Conservation (phyloP, 1,284 basidiomycete species). For the Cryptococcus sp. region DNA sequence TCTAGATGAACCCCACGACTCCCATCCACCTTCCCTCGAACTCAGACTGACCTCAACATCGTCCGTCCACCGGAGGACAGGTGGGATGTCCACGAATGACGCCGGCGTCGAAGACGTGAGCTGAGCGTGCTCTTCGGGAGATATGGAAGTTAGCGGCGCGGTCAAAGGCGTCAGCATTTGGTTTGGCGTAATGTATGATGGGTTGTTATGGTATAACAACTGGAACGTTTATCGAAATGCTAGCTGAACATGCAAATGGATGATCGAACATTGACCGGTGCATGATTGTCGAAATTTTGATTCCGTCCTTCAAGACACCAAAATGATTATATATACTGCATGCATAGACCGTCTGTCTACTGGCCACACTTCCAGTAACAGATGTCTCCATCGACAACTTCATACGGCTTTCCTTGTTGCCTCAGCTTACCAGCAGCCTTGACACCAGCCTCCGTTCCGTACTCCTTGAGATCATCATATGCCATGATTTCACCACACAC, state of each 20-base stretch:
- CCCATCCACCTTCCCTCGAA: slow-evolving; percentile 50
- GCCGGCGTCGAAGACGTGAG: slow-evolving; percentile 73
- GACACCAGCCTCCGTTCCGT: slow-evolving; percentile 85
- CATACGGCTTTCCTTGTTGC: slow-evolving; percentile 91
- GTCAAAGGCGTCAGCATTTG: slow-evolving; percentile 11
- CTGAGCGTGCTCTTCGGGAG: slow-evolving; percentile 67
- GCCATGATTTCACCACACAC: slow-evolving; percentile 99
- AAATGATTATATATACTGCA: slow-evolving; percentile 5
- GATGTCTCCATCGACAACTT: slow-evolving; percentile 55
- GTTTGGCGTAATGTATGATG: not conserved
- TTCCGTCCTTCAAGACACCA: not conserved
- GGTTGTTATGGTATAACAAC: not conserved
- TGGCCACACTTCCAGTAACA: slow-evolving; percentile 51
- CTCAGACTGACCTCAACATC: slow-evolving; percentile 66
- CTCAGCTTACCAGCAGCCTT: slow-evolving; percentile 94
- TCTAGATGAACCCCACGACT: slow-evolving; percentile 51
- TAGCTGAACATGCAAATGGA: too few species aligned
- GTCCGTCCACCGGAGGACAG: slow-evolving; percentile 71
- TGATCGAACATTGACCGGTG: not conserved
- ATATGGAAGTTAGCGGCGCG: slow-evolving; percentile 53
- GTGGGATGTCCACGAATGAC: slow-evolving; percentile 77
- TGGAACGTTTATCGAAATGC: not conserved
- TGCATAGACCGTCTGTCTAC: slow-evolving; percentile 16
- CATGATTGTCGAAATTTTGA: not conserved
- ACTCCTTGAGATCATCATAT: slow-evolving; percentile 86